phyloP scores from a whole-genome alignment of 805 yeast genomes.

The Ogataea pini region DNA sequence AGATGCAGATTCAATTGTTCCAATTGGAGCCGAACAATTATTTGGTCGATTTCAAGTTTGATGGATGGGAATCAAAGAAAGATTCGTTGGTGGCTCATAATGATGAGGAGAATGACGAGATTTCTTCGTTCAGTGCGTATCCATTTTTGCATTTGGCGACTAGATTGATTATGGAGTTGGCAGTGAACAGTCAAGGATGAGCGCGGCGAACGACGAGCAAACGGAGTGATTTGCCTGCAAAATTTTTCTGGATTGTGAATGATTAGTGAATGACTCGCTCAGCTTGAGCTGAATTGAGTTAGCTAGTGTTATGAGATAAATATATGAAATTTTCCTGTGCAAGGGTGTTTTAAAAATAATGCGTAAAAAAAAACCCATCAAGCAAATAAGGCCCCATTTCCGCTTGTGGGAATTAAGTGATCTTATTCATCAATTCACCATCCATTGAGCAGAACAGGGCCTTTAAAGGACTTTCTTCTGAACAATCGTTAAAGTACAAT shows the following conservation, averaged over 20 bases:
- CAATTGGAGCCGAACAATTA: slow-evolving; percentile 96
- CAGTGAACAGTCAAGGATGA: slow-evolving; percentile 78
- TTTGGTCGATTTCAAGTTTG: slow-evolving; percentile 94
- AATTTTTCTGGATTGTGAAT: too few relatives aligned
- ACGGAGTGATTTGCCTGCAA: too few relatives aligned
- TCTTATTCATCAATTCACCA: too few relatives aligned
- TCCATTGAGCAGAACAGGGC: too few relatives aligned
- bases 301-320: background rate
- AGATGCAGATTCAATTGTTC: slow-evolving; percentile 94
- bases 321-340: background rate
- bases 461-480: too few relatives aligned
- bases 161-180: slow-evolving; percentile 90
- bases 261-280: too few relatives aligned
- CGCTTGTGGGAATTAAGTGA: too few relatives aligned
- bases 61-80: slow-evolving; percentile 81
- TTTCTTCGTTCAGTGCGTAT: slow-evolving; percentile 90
- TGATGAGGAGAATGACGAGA: slow-evolving; percentile 58
- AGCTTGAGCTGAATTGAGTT: too few relatives aligned
- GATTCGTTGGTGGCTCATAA: slow-evolving; percentile 40
- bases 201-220: too few relatives aligned
- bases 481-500: background rate
- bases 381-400: background rate
- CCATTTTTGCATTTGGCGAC: slow-evolving; percentile 95
- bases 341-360: background rate
- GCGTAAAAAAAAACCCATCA: background rate